These are phyloP conservation scores for Glebionis coronaria DNA, from an alignment of 129 eudicot species.

Conservation along the genomic window DNA sequence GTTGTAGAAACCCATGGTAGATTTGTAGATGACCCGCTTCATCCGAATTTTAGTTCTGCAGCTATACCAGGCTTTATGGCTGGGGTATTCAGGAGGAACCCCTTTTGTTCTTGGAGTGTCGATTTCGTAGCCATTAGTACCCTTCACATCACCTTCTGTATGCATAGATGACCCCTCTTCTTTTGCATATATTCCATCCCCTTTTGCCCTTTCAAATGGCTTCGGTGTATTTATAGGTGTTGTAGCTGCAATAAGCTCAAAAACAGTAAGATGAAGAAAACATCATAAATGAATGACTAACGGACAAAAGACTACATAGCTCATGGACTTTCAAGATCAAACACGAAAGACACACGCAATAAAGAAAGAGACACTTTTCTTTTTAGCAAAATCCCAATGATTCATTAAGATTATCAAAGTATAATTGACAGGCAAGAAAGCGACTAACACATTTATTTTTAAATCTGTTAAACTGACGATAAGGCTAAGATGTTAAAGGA, in stretches of 20 bases:
- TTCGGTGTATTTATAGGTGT: constrained; percentile 36
- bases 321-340: too few species aligned
- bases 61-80: constrained; percentile 86
- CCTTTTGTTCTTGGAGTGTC: constrained; percentile 47
- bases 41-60: constrained; percentile 75
- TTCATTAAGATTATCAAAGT: neutral
- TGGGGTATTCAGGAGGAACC: constrained; percentile 55
- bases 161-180: too few species aligned
- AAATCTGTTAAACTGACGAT: too few species aligned
- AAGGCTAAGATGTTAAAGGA: too few species aligned
- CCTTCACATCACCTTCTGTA: constrained; percentile 35
- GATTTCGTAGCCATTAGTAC: constrained; percentile 23
- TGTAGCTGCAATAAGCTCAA: constrained; percentile 24
- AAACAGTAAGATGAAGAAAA: constrained; percentile 2
- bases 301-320: neutral
- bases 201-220: constrained; percentile 51
- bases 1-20: constrained; percentile 98
- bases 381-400: neutral
- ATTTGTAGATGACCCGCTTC: constrained; percentile 81
- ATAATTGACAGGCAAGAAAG: too few species aligned
- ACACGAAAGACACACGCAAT: too few species aligned
- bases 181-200: constrained; percentile 42
- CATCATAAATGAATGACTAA: neutral
- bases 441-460: too few species aligned
- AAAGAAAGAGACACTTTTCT: too few species aligned